Percentiles rank a stretch among this genome's conserved stretches.
Evolutionary conservation across 2,329 filamentous ascomycete species (phyloP).

Genomic region (Nakataea oryzae): DNA sequence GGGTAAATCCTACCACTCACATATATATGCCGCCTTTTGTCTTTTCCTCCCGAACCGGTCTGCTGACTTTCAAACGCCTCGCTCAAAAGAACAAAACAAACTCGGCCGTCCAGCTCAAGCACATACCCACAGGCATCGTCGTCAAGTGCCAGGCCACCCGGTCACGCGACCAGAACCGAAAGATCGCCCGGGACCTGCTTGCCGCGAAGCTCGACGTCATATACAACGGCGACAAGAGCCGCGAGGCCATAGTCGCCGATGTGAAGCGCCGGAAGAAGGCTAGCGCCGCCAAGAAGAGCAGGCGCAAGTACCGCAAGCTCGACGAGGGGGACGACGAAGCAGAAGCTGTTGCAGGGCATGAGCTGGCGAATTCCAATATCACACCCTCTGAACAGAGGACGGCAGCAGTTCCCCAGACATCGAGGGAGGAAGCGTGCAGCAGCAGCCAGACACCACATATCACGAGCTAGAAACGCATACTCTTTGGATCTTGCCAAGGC

Average conservation of each 20-base stretch:
- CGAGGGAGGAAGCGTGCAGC: neutral
- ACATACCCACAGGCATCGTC: conserved; percentile 81
- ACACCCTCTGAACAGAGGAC: neutral
- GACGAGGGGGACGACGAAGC: conserved; percentile 27
- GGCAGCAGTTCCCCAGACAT: neutral
- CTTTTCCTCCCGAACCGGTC: no score
- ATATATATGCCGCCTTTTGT: neutral
- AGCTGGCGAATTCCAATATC: conserved; percentile 1
- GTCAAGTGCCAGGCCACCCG: conserved; percentile 91
- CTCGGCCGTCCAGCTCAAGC: conserved; percentile 86
- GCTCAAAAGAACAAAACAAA: conserved; percentile 76
- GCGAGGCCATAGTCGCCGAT: conserved; percentile 53
- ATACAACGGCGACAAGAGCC: conserved; percentile 59
- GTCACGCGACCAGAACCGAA: conserved; percentile 77
- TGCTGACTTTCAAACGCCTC: neutral
- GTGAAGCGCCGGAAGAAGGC: conserved; percentile 59
- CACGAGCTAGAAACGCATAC: neutral
- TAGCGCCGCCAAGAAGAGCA: conserved; percentile 71
- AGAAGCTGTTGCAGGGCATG: conserved; percentile 2
- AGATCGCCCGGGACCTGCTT: conserved; percentile 68
- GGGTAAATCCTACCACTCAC: neutral
- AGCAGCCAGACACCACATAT: neutral
- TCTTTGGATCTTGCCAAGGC: neutral
- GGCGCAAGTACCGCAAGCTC: conserved; percentile 64
- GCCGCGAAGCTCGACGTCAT: conserved; percentile 65